A percentile compares a stretch with the other conserved stretches of the same genome.
phyloP scores from a whole-genome alignment of 352 stramenopile species.

The Phytophthora ramorum region DNA sequence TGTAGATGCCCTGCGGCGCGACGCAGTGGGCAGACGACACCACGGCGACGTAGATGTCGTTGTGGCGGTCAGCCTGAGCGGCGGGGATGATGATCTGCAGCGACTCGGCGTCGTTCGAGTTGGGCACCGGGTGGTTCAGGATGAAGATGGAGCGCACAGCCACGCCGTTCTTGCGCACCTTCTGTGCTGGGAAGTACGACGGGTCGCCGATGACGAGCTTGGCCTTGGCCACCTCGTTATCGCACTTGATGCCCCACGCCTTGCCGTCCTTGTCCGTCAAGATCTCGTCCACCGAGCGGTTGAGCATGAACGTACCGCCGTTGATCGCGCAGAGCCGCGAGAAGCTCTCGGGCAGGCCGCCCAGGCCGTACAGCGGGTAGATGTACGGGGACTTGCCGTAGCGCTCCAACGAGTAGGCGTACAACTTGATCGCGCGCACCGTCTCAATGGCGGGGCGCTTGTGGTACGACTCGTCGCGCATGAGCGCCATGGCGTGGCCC shows the following conservation, averaged over 20 bases:
- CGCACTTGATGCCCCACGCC: conserved; percentile 92
- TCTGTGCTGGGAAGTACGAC: conserved; percentile 97
- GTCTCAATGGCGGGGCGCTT: conserved; percentile 91
- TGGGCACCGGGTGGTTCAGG: conserved; percentile 98
- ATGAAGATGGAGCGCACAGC: conserved; percentile 99
- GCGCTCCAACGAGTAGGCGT: conserved; percentile 97
- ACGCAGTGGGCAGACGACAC: conserved; percentile 96
- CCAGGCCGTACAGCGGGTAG: conserved; percentile 99
- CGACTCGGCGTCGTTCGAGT: conserved; percentile 96
- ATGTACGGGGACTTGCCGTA: conserved; percentile 99
- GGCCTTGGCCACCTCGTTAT: conserved; percentile 97
- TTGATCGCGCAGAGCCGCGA: conserved; percentile 99
- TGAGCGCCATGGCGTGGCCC: conserved; percentile 99
- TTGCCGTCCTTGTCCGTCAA: conserved; percentile 94
- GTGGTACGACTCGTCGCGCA: conserved; percentile 93
- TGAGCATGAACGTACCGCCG: conserved; percentile 99
- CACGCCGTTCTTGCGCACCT: conserved; percentile 93
- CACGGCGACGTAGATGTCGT: conserved; percentile 99
- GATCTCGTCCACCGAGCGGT: conserved; percentile 95
- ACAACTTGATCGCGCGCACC: conserved; percentile 97
- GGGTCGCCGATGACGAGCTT: conserved; percentile 98
- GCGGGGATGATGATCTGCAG: conserved; percentile 99
- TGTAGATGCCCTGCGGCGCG: conserved; percentile 96
- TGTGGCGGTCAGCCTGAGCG: conserved; percentile 93
- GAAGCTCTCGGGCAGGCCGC: conserved; percentile 98